Base-by-base conservation (phyloP, 192 early-diverging fungal genomes). In the Spizellomyces punctatus region DNA sequence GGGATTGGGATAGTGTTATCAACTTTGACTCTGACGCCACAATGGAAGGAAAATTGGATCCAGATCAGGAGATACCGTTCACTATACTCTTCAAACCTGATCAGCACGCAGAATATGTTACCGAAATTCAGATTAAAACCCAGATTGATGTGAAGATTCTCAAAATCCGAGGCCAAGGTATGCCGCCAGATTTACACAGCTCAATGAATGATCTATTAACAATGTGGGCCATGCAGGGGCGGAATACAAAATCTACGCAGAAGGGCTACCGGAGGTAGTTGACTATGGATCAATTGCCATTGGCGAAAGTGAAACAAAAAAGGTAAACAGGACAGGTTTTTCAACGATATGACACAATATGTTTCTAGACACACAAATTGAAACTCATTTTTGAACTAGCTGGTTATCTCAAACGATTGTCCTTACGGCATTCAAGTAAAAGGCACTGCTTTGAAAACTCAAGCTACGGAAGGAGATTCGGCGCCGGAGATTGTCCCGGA, bases 1-100 rank as follows among this genome's bases (percentile, higher is more conserved):
- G 79, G 83, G 78, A 84, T 55, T 78, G 70, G 66, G 54, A 60
- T 48, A 64, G 69, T 9, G 58, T 67, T 14, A 75, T 79, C 47
- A 66, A 54, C 49, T 66, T 83, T 50, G 56, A 46, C 19, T 46
- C 71, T 8, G 58, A 61, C 19, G 42, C 58, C 10, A 49, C 64
- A 5, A 8, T 72, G 45, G n/a, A 47, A 21, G 82, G 82, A n/a
- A 70, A 73, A 16, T 62, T 83, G 48, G 67, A 72, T 10, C 58
- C 78, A 8, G 72, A 69, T 6, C 72, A 78, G 43, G 66, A 63
- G 46, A n/a, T 65, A 49, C 48, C 58, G 12, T 19, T 80, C 14
- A 12, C 17, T 4, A 7, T 83, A 12, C 46, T 14, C 21, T 83
- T 83, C 66, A 67, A 59, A 19, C 82, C 82, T 14, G 65, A 71